Base-by-base conservation (phyloP, 495 filamentous ascomycete genomes). In the Amorphotheca resinae region DNA sequence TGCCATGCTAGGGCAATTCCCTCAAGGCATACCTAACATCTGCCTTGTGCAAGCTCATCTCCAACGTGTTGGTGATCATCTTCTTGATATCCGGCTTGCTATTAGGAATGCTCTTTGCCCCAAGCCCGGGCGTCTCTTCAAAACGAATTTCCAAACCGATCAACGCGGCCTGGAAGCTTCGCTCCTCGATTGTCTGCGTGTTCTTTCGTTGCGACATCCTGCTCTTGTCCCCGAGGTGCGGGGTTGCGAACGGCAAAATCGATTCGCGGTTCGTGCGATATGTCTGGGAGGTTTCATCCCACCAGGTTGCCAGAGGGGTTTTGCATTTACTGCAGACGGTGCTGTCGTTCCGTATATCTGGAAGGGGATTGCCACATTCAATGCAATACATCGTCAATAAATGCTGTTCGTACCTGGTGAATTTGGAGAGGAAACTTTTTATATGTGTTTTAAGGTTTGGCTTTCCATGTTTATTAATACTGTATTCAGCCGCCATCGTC, bases 101-200 rank as follows among this genome's bases (percentile, higher is more conserved):
- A 40, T 63, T 61, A n/a, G 59, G 58, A 48, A 71, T 68, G 14
- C 65, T 69, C 33, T 60, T 66, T 4, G 62, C 59, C 1, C 67
- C 69, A 48, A 44, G 38, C 25, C 42, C 28, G 17, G 44, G 15
- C 28, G 28, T 21, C 49, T 25, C 44, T 9, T 54, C 44, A 48
- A 73, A 73, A 51, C 73, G 71, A n/a, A 65, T 64, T 48, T 77
- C 73, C 17, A 75, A 62, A 45, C 64, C 60, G 48, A 69, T 67
- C 46, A 77, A 59, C 21, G 67, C 64, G 7, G 65, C 62, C 3
- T 64, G 59, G 59, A 79, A 73, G 43, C 59, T 61, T 22, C 71
- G 57, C 60, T 77, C 74, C 60, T 79, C 74, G 41, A 71, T 63
- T 9, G 46, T 48, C 40, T 49, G 46, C 15, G 3, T 33, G 44